Evolutionary conservation across 441 rosid species (phyloP).

Genomic region (Gossypium laxum): DNA sequence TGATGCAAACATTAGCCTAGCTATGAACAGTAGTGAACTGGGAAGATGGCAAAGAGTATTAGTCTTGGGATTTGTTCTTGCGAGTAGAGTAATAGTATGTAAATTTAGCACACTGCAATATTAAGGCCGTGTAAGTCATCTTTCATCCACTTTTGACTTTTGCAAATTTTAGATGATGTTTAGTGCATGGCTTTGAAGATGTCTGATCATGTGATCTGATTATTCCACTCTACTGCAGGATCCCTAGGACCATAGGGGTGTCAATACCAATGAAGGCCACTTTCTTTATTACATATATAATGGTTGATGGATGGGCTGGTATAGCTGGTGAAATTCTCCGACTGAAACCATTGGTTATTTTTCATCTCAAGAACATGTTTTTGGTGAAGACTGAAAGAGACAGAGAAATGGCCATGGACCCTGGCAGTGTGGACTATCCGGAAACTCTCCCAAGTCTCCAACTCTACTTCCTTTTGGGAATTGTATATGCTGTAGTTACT

Average conservation of each 20-base stretch:
- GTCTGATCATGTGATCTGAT: background rate
- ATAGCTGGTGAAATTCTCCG: constrained; percentile 85
- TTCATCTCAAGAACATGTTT: constrained; percentile 81
- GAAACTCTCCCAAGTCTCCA: constrained; percentile 85
- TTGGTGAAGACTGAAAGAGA: constrained; percentile 81
- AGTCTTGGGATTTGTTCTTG: background rate
- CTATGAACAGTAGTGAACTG: background rate
- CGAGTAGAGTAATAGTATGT: background rate
- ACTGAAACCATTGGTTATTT: constrained; percentile 64
- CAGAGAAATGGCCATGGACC: constrained; percentile 73
- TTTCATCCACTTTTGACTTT: background rate
- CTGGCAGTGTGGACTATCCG: constrained; percentile 68
- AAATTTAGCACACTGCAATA: background rate
- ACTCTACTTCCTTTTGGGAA: constrained; percentile 83
- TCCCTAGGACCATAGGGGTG: constrained; percentile 87
- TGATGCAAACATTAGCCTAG: background rate
- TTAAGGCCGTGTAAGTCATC: background rate
- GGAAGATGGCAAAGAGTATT: background rate
- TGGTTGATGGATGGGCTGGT: constrained; percentile 99
- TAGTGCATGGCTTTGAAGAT: background rate
- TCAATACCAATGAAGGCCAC: constrained; percentile 96
- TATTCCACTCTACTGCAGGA: constrained; percentile 35
- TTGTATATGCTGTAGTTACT: constrained; percentile 80
- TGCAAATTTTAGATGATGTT: background rate
- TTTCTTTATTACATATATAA: constrained; percentile 78